A percentile compares a stretch with the other conserved stretches of the same genome.
These are phyloP conservation scores for Porphyrellus cyaneotinctus DNA, from an alignment of 768 basidiomycete species.

Conservation along the genomic window DNA sequence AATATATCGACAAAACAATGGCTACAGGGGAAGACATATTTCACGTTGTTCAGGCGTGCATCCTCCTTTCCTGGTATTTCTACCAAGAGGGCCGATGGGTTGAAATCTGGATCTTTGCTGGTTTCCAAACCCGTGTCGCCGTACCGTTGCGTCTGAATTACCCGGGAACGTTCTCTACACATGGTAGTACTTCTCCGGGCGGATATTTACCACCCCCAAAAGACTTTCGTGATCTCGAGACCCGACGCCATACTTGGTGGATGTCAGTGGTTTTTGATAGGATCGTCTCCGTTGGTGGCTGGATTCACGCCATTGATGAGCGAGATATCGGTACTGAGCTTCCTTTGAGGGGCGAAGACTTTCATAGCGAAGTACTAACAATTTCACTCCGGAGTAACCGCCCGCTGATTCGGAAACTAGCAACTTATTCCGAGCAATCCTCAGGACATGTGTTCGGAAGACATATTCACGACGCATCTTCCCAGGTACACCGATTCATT, in stretches of 20 bases:
- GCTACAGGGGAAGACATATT: constrained; percentile 86
- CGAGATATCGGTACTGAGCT: constrained; percentile 81
- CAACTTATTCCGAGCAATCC: constrained; percentile 63
- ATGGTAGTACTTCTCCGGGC: constrained; percentile 63
- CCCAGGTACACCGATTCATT: constrained; percentile 81
- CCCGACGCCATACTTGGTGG: constrained; percentile 84
- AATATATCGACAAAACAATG: constrained; percentile 87
- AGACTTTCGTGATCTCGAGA: constrained; percentile 71
- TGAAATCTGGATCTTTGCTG: constrained; percentile 89
- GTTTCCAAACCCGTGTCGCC: constrained; percentile 77
- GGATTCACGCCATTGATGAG: constrained; percentile 84
- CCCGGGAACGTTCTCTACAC: constrained; percentile 75
- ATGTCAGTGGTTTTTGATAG: constrained; percentile 87
- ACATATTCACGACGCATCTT: constrained; percentile 67
- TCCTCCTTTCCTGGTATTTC: constrained; percentile 85
- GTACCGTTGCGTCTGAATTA: constrained; percentile 81
- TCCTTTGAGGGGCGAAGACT: constrained; percentile 71
- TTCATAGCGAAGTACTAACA: constrained; percentile 61
- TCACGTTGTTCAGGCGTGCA: constrained; percentile 82
- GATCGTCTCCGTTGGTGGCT: constrained; percentile 75
- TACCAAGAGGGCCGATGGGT: constrained; percentile 89
- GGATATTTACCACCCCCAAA: constrained; percentile 80
- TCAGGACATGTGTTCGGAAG: constrained; percentile 61
- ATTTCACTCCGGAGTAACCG: background rate
- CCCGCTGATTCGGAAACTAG: constrained; percentile 35